Base-by-base conservation (phyloP, 352 stramenopile species). In the Phytophthora ohioensis region DNA sequence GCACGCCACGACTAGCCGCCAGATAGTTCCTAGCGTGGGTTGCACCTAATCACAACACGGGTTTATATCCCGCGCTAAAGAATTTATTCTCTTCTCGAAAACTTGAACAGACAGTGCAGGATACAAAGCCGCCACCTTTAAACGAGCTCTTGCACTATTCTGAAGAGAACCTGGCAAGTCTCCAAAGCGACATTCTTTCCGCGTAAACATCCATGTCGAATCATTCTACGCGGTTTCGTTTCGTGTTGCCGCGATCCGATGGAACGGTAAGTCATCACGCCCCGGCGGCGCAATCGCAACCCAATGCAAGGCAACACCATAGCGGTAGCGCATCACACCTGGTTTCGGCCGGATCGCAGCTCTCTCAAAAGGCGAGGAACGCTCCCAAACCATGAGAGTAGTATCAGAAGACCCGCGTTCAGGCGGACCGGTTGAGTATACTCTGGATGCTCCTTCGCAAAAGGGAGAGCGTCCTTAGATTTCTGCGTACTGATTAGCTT, bases 291-390 rank as follows among this genome's bases (percentile, higher is more conserved):
- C 71, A 2, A 78, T n/a, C 4, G 71, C 69, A 0, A 75, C 60
- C 47, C 47, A 78, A 30, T 71, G 58, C n/a, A 64, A 59, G 3
- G 60, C 43, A 31, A 69, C 17, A 12, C 71, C 62, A 51, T 69
- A 79, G 0, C 57, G 38, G 17, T 47, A 73, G 15, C 62, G 51
- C 58, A 76, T 68, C 3, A 62, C 62, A 10, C 36, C 57, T 31
- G 73, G 46, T 21, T 75, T 79, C 0, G 71, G 71, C 3, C 48
- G 48, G 2, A 62, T 69, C 6, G 13, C 12, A 2, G 62, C 51
- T 0, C 67, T 57, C 21, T 79, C 71, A 36, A 79, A 76, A 0
- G 62, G 61, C 9, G 71, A 79, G 66, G 65, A 1, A 78, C 65
- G n/a, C 15, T 36, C 2, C 57, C 61, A 0, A 5, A 78, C 60